Percentiles rank a stretch among this genome's conserved stretches.
Conservation (phyloP, 2,329 filamentous ascomycete genomes). For the Alternaria angustiovoidea region DNA sequence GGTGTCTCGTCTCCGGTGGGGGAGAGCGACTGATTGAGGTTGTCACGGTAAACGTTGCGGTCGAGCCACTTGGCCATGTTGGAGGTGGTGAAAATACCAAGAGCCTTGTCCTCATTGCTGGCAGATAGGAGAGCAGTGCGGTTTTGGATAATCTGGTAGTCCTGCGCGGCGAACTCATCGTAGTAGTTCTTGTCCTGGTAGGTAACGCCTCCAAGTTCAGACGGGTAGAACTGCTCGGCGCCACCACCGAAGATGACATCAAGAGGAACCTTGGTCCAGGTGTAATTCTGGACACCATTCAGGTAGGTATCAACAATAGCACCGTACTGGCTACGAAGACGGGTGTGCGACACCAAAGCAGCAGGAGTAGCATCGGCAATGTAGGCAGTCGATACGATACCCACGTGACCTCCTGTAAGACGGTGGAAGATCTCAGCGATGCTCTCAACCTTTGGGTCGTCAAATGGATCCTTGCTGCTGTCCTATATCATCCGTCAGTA, state of each 20-base stretch:
- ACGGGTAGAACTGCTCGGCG: slow-evolving; percentile 76
- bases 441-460: slow-evolving; percentile 87
- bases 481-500: slow-evolving; percentile 54
- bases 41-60: slow-evolving; percentile 78
- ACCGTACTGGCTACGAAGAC: slow-evolving; percentile 73
- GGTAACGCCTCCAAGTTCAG: slow-evolving; percentile 64
- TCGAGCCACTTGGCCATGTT: slow-evolving; percentile 88
- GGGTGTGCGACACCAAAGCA: slow-evolving; percentile 67
- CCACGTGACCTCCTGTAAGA: slow-evolving; percentile 67
- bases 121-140: slow-evolving; percentile 72
- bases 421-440: slow-evolving; percentile 81
- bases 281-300: slow-evolving; percentile 79
- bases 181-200: slow-evolving; percentile 78
- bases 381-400: slow-evolving; percentile 79
- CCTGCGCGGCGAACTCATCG: slow-evolving; percentile 72
- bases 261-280: slow-evolving; percentile 75
- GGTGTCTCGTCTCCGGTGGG: slow-evolving; percentile 70
- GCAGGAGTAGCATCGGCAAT: slow-evolving; percentile 84
- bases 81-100: slow-evolving; percentile 78
- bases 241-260: slow-evolving; percentile 86
- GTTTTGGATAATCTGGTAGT: slow-evolving; percentile 76
- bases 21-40: slow-evolving; percentile 73
- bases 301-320: slow-evolving; percentile 78
- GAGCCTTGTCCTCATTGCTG: slow-evolving; percentile 67
- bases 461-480: slow-evolving; percentile 74